phyloP scores from a whole-genome alignment of 2,329 filamentous ascomycete genomes.

The Colletotrichum gigasporum region DNA sequence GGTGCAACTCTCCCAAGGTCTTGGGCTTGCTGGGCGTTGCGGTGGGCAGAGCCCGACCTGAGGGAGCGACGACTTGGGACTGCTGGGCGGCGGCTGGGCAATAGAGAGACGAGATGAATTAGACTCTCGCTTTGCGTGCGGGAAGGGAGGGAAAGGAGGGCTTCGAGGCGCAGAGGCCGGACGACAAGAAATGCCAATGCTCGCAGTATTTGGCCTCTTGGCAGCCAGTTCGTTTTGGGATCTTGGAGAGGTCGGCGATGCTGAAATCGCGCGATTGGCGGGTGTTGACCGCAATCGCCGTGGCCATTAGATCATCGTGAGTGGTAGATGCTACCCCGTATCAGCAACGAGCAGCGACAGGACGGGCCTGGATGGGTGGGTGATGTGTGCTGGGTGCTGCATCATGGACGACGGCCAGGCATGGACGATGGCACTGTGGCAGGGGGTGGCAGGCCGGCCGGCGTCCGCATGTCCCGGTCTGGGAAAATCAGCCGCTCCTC shows the following conservation, averaged over 20 bases:
- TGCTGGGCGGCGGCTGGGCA: conserved; percentile 24
- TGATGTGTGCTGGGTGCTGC: background rate
- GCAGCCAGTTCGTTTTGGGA: conserved; percentile 7
- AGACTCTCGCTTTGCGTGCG: background rate
- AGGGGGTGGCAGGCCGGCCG: background rate
- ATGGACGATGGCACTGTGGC: background rate
- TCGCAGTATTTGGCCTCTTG: conserved; percentile 17
- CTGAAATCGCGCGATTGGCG: background rate
- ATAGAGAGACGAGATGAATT: background rate
- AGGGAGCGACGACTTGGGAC: background rate
- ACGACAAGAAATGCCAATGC: conserved; percentile 27
- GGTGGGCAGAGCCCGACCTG: conserved; percentile 6
- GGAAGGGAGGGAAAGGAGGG: background rate
- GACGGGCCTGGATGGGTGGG: too few relatives aligned
- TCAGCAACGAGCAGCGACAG: too few relatives aligned
- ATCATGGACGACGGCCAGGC: background rate
- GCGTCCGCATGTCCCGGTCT: conserved; percentile 27
- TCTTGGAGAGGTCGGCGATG: background rate
- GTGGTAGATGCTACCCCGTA: background rate
- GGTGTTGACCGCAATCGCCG: background rate
- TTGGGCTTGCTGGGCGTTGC: conserved; percentile 14
- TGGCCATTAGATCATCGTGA: background rate
- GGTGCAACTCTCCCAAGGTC: background rate
- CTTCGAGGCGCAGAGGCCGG: conserved; percentile 19
- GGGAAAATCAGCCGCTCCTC: conserved; percentile 22